A percentile compares a stretch with the other conserved stretches of the same genome.
Conservation (phyloP, 345 rosid species). For the Syzygium grande region DNA sequence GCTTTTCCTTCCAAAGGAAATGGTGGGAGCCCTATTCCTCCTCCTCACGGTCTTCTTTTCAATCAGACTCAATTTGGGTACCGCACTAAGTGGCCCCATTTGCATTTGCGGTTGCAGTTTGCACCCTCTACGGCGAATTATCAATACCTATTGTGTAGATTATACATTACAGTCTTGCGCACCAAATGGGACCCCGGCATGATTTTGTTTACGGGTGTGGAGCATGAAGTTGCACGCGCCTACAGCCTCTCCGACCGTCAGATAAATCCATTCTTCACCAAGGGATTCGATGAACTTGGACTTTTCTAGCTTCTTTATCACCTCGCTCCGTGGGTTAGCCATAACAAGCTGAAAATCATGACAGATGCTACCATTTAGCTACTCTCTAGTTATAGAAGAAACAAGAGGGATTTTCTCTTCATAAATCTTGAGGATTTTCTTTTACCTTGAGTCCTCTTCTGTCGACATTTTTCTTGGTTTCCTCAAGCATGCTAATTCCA, state of each 20-base stretch:
- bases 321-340: constrained; percentile 66
- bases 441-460: constrained; percentile 62
- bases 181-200: background rate
- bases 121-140: background rate
- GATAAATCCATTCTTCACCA: constrained; percentile 47
- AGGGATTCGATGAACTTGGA: constrained; percentile 39
- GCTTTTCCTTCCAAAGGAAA: background rate
- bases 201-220: constrained; percentile 9
- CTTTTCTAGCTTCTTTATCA: constrained; percentile 59
- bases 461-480: constrained; percentile 49
- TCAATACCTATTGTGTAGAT: background rate
- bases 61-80: background rate
- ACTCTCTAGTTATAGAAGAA: background rate
- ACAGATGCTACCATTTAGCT: background rate
- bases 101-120: background rate
- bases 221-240: constrained; percentile 37
- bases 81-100: background rate
- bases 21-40: background rate
- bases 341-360: constrained; percentile 28
- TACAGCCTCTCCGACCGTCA: constrained; percentile 49
- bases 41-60: background rate
- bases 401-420: background rate
- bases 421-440: background rate
- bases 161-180: constrained; percentile 12
- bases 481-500: constrained; percentile 90